Percentiles rank a stretch among this genome's conserved stretches.
Conservation (phyloP, 192 early-diverging fungal species). For the Coemansia sp. region DNA sequence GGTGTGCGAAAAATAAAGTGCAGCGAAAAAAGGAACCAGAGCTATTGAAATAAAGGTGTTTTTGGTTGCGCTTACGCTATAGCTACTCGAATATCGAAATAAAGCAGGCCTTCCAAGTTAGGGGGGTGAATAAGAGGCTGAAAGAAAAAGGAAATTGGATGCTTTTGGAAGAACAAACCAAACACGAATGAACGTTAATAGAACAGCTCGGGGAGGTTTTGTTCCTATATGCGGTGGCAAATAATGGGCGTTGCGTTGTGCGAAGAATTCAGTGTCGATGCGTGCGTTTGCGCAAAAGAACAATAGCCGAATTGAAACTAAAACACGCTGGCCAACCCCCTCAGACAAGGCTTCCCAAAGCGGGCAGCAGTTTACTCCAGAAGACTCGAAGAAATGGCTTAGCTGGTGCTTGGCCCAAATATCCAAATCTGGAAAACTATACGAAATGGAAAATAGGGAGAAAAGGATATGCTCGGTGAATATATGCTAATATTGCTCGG, state of each 20-base stretch:
- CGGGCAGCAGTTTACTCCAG: neutral
- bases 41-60: too few species aligned
- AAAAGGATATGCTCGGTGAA: neutral
- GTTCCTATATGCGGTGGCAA: constrained; percentile 1
- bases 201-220: neutral
- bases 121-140: too few species aligned
- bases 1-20: too few species aligned
- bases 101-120: too few species aligned
- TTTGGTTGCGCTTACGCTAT: too few species aligned
- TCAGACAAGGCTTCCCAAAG: neutral
- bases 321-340: too few species aligned
- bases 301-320: neutral
- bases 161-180: too few species aligned
- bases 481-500: neutral
- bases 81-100: too few species aligned
- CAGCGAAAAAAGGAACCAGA: too few species aligned
- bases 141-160: neutral
- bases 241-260: neutral
- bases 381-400: neutral
- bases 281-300: neutral
- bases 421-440: constrained; percentile 5
- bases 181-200: too few species aligned
- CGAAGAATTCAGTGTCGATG: neutral
- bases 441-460: neutral
- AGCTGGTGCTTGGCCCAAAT: neutral